Base-by-base conservation (phyloP, 2,329 filamentous ascomycete species). In the Ophiostoma perfectum region DNA sequence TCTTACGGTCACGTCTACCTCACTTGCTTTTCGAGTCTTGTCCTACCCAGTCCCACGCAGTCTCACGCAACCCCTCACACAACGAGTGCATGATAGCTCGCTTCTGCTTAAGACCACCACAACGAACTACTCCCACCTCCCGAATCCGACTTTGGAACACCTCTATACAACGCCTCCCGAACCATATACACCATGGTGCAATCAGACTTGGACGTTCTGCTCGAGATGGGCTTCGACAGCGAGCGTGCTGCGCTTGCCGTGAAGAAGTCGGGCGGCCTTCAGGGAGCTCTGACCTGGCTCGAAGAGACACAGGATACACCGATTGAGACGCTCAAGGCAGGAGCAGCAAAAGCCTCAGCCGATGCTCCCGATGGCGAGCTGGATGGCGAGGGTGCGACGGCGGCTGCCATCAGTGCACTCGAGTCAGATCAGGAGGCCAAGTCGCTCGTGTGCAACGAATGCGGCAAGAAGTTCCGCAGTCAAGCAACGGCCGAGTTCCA, bases 401-500 rank as follows among this genome's bases (percentile, higher is more conserved):
- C 86, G 8, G 83, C 82, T 2, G 81, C 82, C 27, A 79, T 81
- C 41, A 84, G 88, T 5, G 84, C 86, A n/a, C 81, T 93, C 2
- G 83, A 90, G 74, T 86, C 86, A 1, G 91, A 90, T 70, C 87
- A 89, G 74, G 82, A 86, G 68, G 91, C 93, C 68, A 86, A 88
- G 75, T 96, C 92, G 65, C 86, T 98, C 68, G 85, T 96, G 66
- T 99, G 95, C 84, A 95, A 97, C 72, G 94, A 97, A 68, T 99
- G 95, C 76, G 90, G 90, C 76, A 97, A 97, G 84, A 90, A 88
- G 76, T 96, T 99, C 79, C 86, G 91, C 73, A 92, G 87, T 75
- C 86, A 90, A 72, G 88, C 88, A 39, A 87, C 94, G 73, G 95
- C 93, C 9, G 90, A 94, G 74, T 97, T 92, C 77, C 95, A 99